phyloP scores from a whole-genome alignment of 768 basidiomycete species.

The Dendrothele bispora region DNA sequence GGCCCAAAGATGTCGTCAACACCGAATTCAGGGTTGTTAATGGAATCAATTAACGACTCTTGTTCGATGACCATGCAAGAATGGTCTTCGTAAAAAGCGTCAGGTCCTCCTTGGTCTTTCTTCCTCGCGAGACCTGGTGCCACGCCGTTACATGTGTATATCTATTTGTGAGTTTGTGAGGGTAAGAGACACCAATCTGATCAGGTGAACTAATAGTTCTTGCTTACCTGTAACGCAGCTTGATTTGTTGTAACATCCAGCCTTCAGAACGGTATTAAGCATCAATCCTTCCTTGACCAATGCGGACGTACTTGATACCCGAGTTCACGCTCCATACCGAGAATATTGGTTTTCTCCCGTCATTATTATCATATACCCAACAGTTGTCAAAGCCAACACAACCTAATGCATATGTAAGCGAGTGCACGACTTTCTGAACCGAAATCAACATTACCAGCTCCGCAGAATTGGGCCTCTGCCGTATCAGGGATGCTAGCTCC shows the following conservation, averaged over 20 bases:
- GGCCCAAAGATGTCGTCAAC: slow-evolving; percentile 46
- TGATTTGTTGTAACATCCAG: slow-evolving; percentile 46
- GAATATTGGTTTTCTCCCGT: slow-evolving; percentile 27
- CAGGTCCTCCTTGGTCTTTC: slow-evolving; percentile 39
- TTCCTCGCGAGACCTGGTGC: slow-evolving; percentile 40
- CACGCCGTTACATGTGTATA: slow-evolving; percentile 44
- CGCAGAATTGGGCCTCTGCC: slow-evolving; percentile 32
- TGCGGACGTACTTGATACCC: slow-evolving; percentile 37
- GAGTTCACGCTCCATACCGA: slow-evolving; percentile 46
- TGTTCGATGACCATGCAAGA: slow-evolving; percentile 47
- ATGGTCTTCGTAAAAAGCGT: slow-evolving; percentile 32
- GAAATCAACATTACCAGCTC: slow-evolving; percentile 30
- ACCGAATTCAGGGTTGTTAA: slow-evolving; percentile 46
- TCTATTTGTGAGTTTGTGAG: slow-evolving; percentile 14
- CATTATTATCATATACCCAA: slow-evolving; percentile 41
- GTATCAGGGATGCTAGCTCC: slow-evolving; percentile 37
- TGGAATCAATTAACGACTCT: slow-evolving; percentile 44
- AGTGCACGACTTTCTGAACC: background rate
- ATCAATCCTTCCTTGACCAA: background rate
- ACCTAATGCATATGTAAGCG: slow-evolving; percentile 19
- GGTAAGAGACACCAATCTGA: background rate
- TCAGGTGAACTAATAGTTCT: background rate
- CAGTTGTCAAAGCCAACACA: slow-evolving; percentile 49
- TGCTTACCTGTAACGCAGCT: slow-evolving; percentile 39
- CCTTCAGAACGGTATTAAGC: slow-evolving; percentile 15